These are phyloP conservation scores for Fraxinus ornus DNA, from an alignment of 305 asterid species.

Conservation along the genomic window DNA sequence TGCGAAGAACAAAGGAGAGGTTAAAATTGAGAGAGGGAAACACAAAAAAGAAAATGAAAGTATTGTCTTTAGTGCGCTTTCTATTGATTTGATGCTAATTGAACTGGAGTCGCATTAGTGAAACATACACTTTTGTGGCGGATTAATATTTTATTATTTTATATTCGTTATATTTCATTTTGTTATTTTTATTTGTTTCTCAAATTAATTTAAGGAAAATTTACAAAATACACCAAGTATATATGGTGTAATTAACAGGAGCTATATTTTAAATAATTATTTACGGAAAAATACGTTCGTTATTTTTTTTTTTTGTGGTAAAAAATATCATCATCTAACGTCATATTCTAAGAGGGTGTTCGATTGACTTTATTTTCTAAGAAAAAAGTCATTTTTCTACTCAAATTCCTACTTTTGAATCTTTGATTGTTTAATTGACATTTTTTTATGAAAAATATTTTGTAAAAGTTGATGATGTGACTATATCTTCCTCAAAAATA, in stretches of 20 bases:
- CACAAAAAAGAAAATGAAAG: background rate
- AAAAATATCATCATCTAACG: background rate
- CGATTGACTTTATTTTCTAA: too few relatives aligned
- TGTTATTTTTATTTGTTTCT: background rate
- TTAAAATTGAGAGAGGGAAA: conserved; percentile 17
- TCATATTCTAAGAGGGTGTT: background rate
- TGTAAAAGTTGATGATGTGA: background rate
- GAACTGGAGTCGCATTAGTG: background rate
- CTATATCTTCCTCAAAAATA: background rate
- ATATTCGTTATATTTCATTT: background rate
- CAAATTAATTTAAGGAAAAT: background rate
- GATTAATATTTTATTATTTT: background rate
- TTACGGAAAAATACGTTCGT: background rate
- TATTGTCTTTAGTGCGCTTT: background rate
- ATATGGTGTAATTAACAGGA: background rate
- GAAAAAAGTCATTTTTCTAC: too few relatives aligned
- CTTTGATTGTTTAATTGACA: too few relatives aligned
- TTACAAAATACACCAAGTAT: background rate
- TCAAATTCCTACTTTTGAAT: background rate
- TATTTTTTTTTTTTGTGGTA: background rate
- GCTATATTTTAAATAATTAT: background rate
- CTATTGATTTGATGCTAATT: background rate
- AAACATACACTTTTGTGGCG: background rate
- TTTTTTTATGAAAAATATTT: too few relatives aligned
- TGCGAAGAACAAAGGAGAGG: conserved; percentile 8